These are phyloP conservation scores for Vaccinium vitisidaea DNA, from an alignment of 148 eudicot species.

Conservation along the genomic window DNA sequence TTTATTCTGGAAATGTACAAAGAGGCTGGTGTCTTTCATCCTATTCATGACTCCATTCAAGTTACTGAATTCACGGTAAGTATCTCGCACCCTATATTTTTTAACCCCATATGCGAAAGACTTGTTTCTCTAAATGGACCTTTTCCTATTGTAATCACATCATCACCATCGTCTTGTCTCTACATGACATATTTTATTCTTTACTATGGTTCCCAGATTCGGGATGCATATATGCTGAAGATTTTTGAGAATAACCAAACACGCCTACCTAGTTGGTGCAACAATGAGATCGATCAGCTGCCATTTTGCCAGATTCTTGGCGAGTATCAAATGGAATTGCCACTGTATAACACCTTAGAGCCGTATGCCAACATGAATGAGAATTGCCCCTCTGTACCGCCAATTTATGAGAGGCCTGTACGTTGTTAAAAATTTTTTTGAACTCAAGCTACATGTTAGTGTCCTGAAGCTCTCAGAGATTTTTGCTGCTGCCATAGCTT, in stretches of 20 bases:
- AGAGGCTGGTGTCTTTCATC: conserved; percentile 88
- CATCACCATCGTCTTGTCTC: neutral
- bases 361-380: conserved; percentile 53
- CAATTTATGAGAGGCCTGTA: conserved; percentile 27
- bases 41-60: conserved; percentile 75
- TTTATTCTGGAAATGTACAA: conserved; percentile 92
- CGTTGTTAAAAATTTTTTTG: conserved; percentile 7
- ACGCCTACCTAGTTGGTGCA: conserved; percentile 83
- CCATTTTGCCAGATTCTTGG: conserved; percentile 97
- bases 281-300: conserved; percentile 50
- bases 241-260: conserved; percentile 75
- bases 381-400: conserved; percentile 27
- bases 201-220: conserved; percentile 49
- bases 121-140: neutral
- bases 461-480: neutral
- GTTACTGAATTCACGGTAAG: conserved; percentile 97
- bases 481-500: neutral
- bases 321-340: conserved; percentile 89
- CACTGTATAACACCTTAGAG: conserved; percentile 69
- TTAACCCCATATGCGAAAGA: neutral
- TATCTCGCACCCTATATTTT: neutral
- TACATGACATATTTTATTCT: neutral
- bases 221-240: conserved; percentile 91
- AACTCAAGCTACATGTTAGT: neutral
- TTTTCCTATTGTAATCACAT: neutral